These are phyloP conservation scores for Suillus fuscotomentosus DNA, from an alignment of 768 basidiomycete genomes.

Conservation along the genomic window DNA sequence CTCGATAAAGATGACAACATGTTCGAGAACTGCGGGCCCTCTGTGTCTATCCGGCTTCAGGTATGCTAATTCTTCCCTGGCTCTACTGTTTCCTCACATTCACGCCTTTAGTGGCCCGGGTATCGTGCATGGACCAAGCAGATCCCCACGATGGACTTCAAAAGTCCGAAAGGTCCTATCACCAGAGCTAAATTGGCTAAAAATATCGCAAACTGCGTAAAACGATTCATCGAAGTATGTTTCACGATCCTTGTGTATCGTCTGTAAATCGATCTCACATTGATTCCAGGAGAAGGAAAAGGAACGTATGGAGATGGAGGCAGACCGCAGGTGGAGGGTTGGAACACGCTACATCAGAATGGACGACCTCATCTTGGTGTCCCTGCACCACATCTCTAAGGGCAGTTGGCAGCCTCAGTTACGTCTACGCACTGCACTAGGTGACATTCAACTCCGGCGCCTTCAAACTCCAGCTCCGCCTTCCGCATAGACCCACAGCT, in stretches of 20 bases:
- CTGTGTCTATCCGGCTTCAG: slow-evolving; percentile 77
- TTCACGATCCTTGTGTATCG: not conserved
- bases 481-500: not conserved
- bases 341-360: slow-evolving; percentile 54
- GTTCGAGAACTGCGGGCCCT: slow-evolving; percentile 72
- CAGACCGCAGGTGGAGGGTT: slow-evolving; percentile 62
- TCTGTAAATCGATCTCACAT: slow-evolving; percentile 8
- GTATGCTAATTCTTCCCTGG: slow-evolving; percentile 34
- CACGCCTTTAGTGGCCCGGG: slow-evolving; percentile 65
- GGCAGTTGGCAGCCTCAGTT: slow-evolving; percentile 83
- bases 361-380: slow-evolving; percentile 71
- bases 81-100: not conserved
- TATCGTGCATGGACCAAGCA: slow-evolving; percentile 78
- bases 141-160: slow-evolving; percentile 81
- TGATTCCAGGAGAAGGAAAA: slow-evolving; percentile 44
- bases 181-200: slow-evolving; percentile 76
- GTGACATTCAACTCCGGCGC: not conserved
- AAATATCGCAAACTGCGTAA: slow-evolving; percentile 75
- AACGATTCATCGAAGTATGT: slow-evolving; percentile 62
- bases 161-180: slow-evolving; percentile 74
- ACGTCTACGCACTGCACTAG: slow-evolving; percentile 37
- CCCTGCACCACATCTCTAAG: slow-evolving; percentile 80
- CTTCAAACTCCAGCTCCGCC: not conserved
- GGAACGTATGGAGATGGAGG: slow-evolving; percentile 61
- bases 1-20: slow-evolving; percentile 60